Conservation (phyloP, 176 grass and related monocot genomes). For the Neostapfia colusana region DNA sequence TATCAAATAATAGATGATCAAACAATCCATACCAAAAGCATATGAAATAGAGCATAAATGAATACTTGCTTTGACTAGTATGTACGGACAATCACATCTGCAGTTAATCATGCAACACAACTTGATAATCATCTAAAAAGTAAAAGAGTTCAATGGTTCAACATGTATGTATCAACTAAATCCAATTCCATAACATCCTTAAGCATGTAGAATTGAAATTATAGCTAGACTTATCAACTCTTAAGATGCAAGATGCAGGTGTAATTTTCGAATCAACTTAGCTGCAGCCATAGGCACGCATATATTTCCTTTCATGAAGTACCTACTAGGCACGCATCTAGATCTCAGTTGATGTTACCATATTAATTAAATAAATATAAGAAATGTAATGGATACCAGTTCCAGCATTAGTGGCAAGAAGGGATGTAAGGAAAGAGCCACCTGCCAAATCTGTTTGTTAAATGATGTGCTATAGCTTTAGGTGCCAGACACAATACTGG, state of each 20-base stretch:
- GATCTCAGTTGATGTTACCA: background rate
- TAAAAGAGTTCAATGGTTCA: background rate
- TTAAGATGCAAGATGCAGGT: background rate
- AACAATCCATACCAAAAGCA: background rate
- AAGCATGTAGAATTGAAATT: background rate
- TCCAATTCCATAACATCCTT: background rate
- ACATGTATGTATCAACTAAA: background rate
- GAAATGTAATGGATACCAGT: background rate
- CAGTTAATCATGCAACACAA: background rate
- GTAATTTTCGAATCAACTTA: background rate
- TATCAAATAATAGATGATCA: background rate
- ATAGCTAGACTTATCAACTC: background rate
- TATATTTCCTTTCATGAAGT: background rate
- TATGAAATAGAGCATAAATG: conserved; percentile 2
- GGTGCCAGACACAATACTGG: background rate
- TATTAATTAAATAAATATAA: background rate
- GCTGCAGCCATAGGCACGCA: background rate
- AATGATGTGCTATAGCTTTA: background rate
- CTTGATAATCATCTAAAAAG: background rate
- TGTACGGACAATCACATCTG: background rate
- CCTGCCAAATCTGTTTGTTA: background rate
- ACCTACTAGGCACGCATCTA: background rate
- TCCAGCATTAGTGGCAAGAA: background rate
- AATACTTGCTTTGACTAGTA: background rate
- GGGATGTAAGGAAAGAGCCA: background rate